Base-by-base conservation (phyloP, 352 stramenopile species). In the Phytophthora idaei region DNA sequence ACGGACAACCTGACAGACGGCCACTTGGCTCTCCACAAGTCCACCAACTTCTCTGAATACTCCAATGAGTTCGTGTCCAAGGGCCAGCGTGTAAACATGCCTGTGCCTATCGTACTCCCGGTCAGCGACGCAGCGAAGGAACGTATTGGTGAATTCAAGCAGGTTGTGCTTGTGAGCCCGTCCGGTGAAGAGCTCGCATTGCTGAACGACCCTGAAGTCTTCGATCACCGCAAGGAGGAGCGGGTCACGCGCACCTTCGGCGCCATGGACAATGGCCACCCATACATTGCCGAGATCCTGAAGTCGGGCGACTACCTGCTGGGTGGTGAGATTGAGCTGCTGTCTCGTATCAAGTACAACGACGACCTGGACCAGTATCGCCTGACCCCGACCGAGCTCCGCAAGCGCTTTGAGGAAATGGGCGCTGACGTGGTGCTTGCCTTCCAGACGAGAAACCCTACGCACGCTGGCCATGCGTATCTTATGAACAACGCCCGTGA, bases 361-460 rank as follows among this genome's bases (percentile, higher is more conserved):
- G 97, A 99, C 68, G 97, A 97, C 29, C 73, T 99, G 34, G 97
- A 99, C 74, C 65, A 98, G 73, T 99, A 97, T 80, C 92, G 97
- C 31, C 85, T 99, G 54, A 99, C 97, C 10, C 92, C 94, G 2
- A 90, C 62, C 3, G 97, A 99, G 64, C 73, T 99, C 36, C 92
- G 96, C 54, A 80, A 90, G 34, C 89, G 97, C 67, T 99, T 99
- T 69, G 84, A 98, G 37, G 78, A 90, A 8, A 97, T 98, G 82
- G 85, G 90, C 37, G 97, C 97, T 0, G 97, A 99, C 74, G 97
- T 98, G 2, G 96, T 99, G 29, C 97, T 99, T 46, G 97, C 97
- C 27, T 99, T 99, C 76, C 97, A 99, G 80, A 99, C 97, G 17
- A 81, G 97, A 50, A 99, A 99, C 74, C 97, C 97, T 34, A 99